phyloP scores from a whole-genome alignment of 176 grass and related monocot species.

The Eleusine indica region DNA sequence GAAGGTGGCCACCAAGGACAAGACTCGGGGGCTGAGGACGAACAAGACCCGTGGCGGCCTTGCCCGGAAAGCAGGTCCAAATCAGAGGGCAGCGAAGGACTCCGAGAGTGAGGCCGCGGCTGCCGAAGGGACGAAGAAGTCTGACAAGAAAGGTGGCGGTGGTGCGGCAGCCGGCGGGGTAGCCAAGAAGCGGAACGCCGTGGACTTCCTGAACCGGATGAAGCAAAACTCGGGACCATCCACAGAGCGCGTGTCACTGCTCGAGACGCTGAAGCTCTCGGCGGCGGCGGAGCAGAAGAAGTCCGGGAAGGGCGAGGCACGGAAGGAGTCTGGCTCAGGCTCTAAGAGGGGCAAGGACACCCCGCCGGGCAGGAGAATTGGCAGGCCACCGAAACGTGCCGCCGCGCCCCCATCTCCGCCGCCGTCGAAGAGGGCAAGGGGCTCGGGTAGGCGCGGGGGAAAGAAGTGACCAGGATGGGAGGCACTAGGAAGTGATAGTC shows the following conservation, averaged over 20 bases:
- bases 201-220: conserved; percentile 83
- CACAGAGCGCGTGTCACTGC: conserved; percentile 49
- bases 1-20: conserved; percentile 44
- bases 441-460: conserved; percentile 61
- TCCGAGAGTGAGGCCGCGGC: background rate
- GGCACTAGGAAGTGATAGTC: conserved; percentile 21
- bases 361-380: conserved; percentile 52
- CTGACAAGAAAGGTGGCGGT: conserved; percentile 51
- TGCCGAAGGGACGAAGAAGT: conserved; percentile 31
- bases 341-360: conserved; percentile 42
- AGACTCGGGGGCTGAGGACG: conserved; percentile 49
- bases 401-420: conserved; percentile 46
- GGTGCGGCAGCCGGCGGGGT: conserved; percentile 13
- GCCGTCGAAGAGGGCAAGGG: conserved; percentile 62
- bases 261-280: conserved; percentile 62
- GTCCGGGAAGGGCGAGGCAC: conserved; percentile 45
- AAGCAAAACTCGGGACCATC: conserved; percentile 50
- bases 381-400: conserved; percentile 63
- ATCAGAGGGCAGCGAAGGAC: conserved; percentile 37
- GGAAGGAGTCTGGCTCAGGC: conserved; percentile 50
- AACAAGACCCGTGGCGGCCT: conserved; percentile 51
- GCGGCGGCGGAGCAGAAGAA: conserved; percentile 62
- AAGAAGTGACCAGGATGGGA: conserved; percentile 31
- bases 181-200: conserved; percentile 70
- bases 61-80: conserved; percentile 42